These are phyloP conservation scores for Kentomonas sorsogonicus DNA, from an alignment of 208 protist genomes.

Conservation along the genomic window DNA sequence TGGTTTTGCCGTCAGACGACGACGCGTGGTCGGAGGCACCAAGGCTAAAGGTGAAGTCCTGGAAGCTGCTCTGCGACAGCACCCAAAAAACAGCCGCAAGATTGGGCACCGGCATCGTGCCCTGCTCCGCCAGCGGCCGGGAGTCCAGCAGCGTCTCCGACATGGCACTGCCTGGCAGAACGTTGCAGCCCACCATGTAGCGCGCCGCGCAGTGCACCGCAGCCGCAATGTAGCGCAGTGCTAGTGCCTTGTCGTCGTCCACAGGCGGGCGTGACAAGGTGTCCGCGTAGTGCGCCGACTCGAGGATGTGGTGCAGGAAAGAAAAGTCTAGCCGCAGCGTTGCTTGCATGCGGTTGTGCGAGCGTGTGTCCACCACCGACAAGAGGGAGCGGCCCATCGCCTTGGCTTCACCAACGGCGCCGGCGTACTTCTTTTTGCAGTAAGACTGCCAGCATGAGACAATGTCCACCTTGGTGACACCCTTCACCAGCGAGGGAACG, in stretches of 20 bases:
- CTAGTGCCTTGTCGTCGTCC: slow-evolving; percentile 62
- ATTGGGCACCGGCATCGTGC: slow-evolving; percentile 34
- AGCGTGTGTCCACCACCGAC: slow-evolving; percentile 1
- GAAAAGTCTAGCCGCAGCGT: slow-evolving; percentile 42
- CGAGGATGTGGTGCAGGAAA: slow-evolving; percentile 61
- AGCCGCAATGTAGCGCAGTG: slow-evolving; percentile 51
- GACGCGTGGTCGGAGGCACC: too few relatives aligned
- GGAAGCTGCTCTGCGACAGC: slow-evolving; percentile 32
- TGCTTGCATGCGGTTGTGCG: slow-evolving; percentile 20
- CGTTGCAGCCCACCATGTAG: slow-evolving; percentile 77
- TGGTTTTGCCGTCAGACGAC: too few relatives aligned
- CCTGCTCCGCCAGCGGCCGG: slow-evolving; percentile 22
- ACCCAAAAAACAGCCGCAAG: slow-evolving; percentile 70
- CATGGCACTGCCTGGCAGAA: slow-evolving; percentile 22
- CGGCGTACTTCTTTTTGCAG: slow-evolving; percentile 74
- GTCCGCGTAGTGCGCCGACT: slow-evolving; percentile 75
- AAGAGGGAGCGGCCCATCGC: slow-evolving; percentile 36
- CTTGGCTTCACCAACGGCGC: slow-evolving; percentile 24
- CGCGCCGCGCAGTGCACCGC: slow-evolving; percentile 63
- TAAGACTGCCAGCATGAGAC: slow-evolving; percentile 80
- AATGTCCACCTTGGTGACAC: slow-evolving; percentile 82
- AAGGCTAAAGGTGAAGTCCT: slow-evolving; percentile 27
- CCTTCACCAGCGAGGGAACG: slow-evolving; percentile 68
- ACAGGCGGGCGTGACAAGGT: slow-evolving; percentile 52
- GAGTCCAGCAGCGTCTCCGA: slow-evolving; percentile 70